A percentile compares a stretch with the other conserved stretches of the same genome.
Evolutionary conservation across 176 grass and related monocot species (phyloP).

Genomic region (Triticum timopheevii): DNA sequence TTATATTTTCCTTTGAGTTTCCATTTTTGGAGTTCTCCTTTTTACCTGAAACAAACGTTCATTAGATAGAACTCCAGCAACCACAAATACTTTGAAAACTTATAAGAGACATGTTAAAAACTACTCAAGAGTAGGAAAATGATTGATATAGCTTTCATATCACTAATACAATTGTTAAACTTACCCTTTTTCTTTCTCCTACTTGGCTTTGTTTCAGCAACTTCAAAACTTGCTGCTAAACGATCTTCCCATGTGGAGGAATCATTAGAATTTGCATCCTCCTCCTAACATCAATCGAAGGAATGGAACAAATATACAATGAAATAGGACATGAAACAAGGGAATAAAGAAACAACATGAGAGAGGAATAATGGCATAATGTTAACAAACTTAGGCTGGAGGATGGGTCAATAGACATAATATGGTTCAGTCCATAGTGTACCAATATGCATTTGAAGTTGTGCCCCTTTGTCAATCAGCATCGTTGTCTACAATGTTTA

Average conservation of each 20-base stretch:
- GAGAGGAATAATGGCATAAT: conserved; percentile 1
- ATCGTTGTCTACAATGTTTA: neutral
- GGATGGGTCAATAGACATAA: neutral
- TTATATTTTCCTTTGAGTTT: conserved; percentile 31
- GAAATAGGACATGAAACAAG: conserved; percentile 4
- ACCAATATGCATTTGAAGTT: conserved; percentile 23
- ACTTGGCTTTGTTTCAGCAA: conserved; percentile 68
- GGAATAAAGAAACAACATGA: neutral
- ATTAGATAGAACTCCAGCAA: conserved; percentile 28
- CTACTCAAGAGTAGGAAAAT: conserved; percentile 23
- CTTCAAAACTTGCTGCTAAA: conserved; percentile 57
- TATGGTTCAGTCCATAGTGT: conserved; percentile 10
- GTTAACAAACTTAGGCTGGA: neutral
- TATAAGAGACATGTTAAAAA: conserved; percentile 19
- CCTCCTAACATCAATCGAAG: conserved; percentile 46
- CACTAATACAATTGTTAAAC: conserved; percentile 37
- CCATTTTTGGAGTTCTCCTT: conserved; percentile 43
- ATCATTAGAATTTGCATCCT: conserved; percentile 51
- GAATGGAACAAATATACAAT: conserved; percentile 20
- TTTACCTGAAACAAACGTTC: conserved; percentile 38
- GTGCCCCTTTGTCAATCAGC: neutral
- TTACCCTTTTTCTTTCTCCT: conserved; percentile 61
- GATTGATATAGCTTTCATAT: conserved; percentile 41
- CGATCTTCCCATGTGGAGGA: conserved; percentile 68
- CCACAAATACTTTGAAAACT: conserved; percentile 31